Evolutionary conservation across 495 filamentous ascomycete species (phyloP), one percentile per base, ranked within the genome.

Genomic region (Xylaria intraflava): DNA sequence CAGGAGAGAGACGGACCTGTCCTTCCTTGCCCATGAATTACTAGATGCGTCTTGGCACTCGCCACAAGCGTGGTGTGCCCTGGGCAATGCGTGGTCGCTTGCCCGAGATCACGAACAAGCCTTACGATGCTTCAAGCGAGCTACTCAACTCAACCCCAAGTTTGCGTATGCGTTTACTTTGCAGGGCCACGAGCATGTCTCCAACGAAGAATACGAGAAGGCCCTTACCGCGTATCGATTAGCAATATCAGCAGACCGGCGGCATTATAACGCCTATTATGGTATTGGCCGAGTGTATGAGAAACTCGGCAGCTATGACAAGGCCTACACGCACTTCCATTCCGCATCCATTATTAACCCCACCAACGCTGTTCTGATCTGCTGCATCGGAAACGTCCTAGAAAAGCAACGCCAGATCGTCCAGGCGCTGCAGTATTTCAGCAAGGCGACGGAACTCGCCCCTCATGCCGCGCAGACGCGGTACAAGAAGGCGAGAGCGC

Each of bases 181-280:
- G 8, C 92, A 96, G 64, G 93, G 93, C 1, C 93, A 98, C 64
- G 93, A 98, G 65, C 89, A 95, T 67, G 85, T 96, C n/a, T 79
- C 85, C 20, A 97, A 95, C 54, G 93, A 98, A 62, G 93, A 98
- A 68, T 96, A 89, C 62, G 92, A 96, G 72, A 96, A 95, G 58
- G 93, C 93, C 1, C 77, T 94, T 11, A 80, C 82, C 29, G 82
- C 88, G 11, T 98, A 96, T 65, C 82, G 93, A 33, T 77, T 80
- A 24, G 89, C 88, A 2, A 85, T 97, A 55, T 78, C 83, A 29
- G 89, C 88, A 0, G 91, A 98, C 59, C 83, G 77, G 46, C 81
- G 94, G 12, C 90, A 96, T 69, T 98, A 96, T 71, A 96, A 96
- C 64, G 92, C 90, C 24, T 97, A 91, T 82, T 98, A 98, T 65